Conservation (phyloP, 257 asterid genomes). For the Plantago elongata region DNA sequence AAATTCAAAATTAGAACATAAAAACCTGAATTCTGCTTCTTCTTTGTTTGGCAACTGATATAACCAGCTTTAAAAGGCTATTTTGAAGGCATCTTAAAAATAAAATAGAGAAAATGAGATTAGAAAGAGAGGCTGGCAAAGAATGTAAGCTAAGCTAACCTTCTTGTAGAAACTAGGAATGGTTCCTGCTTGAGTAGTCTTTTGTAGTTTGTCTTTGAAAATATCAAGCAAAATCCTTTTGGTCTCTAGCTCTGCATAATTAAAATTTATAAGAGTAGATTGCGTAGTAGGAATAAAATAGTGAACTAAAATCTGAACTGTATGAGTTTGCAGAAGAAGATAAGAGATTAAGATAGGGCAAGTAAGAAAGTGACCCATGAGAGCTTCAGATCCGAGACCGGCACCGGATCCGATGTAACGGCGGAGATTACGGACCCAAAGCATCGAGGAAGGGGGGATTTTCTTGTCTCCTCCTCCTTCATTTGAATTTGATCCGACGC, state of each 20-base stretch:
- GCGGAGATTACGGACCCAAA: conserved; percentile 98
- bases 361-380: conserved; percentile 53
- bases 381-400: conserved; percentile 98
- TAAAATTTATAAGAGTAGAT: too few relatives aligned
- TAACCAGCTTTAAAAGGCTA: neutral
- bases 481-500: conserved; percentile 39
- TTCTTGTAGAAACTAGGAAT: conserved; percentile 94
- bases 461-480: conserved; percentile 86
- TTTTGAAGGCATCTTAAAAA: too few relatives aligned
- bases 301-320: too few relatives aligned
- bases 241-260: conserved; percentile 80
- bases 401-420: conserved; percentile 97
- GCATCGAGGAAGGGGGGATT: conserved; percentile 94
- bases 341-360: too few relatives aligned
- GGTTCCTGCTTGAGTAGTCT: conserved; percentile 85
- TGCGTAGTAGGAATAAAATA: too few relatives aligned
- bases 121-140: neutral
- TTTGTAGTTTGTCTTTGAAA: conserved; percentile 92
- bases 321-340: too few relatives aligned
- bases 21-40: too few relatives aligned
- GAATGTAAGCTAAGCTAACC: conserved; percentile 46
- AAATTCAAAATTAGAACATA: conserved; percentile 19
- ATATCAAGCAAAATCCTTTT: conserved; percentile 88
- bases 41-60: too few relatives aligned
- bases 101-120: neutral